These are phyloP conservation scores for Leishmania arabica DNA, from an alignment of 208 protist genomes.

Conservation along the genomic window DNA sequence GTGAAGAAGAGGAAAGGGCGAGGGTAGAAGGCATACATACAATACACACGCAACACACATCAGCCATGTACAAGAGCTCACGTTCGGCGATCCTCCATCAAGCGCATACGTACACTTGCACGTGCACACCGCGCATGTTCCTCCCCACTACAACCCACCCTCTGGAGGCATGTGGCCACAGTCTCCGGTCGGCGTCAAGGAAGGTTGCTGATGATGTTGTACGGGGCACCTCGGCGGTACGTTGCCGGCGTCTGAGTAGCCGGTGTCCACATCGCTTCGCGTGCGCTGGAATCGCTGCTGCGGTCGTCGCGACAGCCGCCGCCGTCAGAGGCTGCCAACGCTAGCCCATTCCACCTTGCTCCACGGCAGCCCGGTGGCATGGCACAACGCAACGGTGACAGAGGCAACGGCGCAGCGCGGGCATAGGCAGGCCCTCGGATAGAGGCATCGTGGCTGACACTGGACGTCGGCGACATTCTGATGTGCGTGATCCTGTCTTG, in stretches of 20 bases:
- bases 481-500: neutral
- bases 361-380: neutral
- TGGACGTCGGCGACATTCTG: slow-evolving; percentile 8
- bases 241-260: neutral
- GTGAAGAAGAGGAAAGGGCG: neutral
- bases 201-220: slow-evolving; percentile 31
- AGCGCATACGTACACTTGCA: neutral
- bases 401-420: neutral
- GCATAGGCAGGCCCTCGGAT: neutral
- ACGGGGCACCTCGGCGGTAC: slow-evolving; percentile 21
- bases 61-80: neutral
- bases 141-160: neutral
- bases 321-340: neutral
- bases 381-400: neutral
- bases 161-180: neutral
- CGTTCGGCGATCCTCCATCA: neutral
- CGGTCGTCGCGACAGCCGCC: neutral
- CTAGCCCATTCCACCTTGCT: neutral
- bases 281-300: neutral
- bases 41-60: neutral
- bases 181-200: neutral
- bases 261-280: neutral
- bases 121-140: neutral
- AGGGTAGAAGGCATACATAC: neutral
- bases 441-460: neutral